phyloP scores from a whole-genome alignment of 495 filamentous ascomycete species.

The Aspergillus wentii region DNA sequence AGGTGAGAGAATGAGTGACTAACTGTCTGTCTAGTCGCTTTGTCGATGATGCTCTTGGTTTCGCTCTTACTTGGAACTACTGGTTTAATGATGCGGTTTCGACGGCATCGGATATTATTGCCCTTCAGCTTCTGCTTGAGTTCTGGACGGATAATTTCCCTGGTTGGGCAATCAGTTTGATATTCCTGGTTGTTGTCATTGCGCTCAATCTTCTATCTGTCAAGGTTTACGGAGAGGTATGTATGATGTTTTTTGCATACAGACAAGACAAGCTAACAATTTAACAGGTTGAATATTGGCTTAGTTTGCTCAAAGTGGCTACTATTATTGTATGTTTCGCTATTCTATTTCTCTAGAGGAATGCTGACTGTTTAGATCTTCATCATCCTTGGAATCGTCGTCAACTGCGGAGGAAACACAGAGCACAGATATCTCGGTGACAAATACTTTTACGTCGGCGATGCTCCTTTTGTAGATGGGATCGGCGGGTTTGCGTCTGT shows the following conservation, averaged over 20 bases:
- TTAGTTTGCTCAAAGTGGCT: conserved; percentile 51
- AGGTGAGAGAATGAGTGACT: conserved; percentile 1
- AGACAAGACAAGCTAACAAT: conserved; percentile 1
- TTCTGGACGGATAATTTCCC: conserved; percentile 51
- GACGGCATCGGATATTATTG: conserved; percentile 50
- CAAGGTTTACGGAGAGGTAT: conserved; percentile 49
- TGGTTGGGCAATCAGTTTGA: conserved; percentile 46
- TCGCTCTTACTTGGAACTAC: conserved; percentile 52
- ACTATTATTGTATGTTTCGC: conserved; percentile 44
- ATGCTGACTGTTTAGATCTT: conserved; percentile 35
- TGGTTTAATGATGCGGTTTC: conserved; percentile 58
- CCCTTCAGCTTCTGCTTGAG: conserved; percentile 46
- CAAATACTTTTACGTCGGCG: conserved; percentile 38
- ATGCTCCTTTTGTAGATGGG: conserved; percentile 49
- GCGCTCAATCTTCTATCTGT: conserved; percentile 47
- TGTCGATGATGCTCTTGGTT: conserved; percentile 52
- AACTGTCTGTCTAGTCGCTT: conserved; percentile 37
- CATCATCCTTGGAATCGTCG: conserved; percentile 46
- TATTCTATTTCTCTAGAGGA: neutral
- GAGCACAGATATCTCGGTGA: conserved; percentile 41
- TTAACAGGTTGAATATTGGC: conserved; percentile 47
- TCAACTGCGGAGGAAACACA: conserved; percentile 47
- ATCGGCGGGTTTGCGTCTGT: conserved; percentile 51
- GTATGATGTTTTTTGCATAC: conserved; percentile 2
- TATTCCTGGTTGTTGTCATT: conserved; percentile 48